phyloP scores from a whole-genome alignment of 192 early-diverging fungal species.

The Umbelopsis ramanniana region DNA sequence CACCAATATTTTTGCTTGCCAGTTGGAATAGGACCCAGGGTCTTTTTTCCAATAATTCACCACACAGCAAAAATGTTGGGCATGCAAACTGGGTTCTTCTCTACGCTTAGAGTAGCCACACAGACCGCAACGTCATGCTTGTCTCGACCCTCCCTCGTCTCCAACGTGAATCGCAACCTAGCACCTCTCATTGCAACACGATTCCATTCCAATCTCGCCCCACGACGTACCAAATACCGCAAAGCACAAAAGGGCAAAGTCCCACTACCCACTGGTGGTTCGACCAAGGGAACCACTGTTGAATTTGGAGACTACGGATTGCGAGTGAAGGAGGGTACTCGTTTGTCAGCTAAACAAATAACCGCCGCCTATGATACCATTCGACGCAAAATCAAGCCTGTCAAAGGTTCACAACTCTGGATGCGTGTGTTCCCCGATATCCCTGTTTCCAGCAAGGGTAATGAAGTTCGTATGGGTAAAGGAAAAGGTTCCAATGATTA shows the following conservation, averaged over 20 bases:
- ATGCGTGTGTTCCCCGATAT: conserved; percentile 91
- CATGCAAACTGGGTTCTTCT: conserved; percentile 13
- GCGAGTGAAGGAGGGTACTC: conserved; percentile 82
- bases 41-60: neutral
- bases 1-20: neutral
- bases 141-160: neutral
- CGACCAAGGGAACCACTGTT: conserved; percentile 85
- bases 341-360: conserved; percentile 83
- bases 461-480: conserved; percentile 96
- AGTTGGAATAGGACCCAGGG: too few relatives aligned
- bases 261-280: conserved; percentile 79
- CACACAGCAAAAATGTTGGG: conserved; percentile 4
- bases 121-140: neutral
- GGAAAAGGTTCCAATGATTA: conserved; percentile 95
- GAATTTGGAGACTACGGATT: conserved; percentile 93
- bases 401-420: conserved; percentile 87
- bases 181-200: conserved; percentile 38
- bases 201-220: conserved; percentile 71
- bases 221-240: conserved; percentile 73
- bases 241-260: conserved; percentile 91
- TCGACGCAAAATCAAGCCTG: conserved; percentile 79
- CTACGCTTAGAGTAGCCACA: neutral
- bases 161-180: neutral
- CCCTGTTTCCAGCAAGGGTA: conserved; percentile 90
- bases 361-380: conserved; percentile 75